Evolutionary conservation across 306 rosid species (phyloP).

Genomic region (Corylus heterophylla): DNA sequence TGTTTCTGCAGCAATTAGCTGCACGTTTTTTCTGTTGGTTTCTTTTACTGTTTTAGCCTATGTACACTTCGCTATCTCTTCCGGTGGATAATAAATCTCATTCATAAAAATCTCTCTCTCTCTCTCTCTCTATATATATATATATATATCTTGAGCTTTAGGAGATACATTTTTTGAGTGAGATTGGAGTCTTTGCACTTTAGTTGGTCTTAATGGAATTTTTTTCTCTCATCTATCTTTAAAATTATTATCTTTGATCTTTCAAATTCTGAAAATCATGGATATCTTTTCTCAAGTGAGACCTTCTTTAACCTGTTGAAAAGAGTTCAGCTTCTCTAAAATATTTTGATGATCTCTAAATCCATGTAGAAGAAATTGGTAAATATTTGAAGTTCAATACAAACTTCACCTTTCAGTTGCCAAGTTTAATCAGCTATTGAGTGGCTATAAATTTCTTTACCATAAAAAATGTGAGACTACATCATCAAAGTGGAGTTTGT

Average conservation of each 20-base stretch:
- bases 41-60: neutral
- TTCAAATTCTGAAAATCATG: too few species aligned
- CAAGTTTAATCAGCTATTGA: neutral
- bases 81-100: neutral
- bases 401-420: too few species aligned
- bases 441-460: neutral
- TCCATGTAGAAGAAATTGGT: too few species aligned
- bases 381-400: too few species aligned
- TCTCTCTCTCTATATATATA: neutral
- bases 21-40: neutral
- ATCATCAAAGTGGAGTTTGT: neutral
- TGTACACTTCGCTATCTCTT: neutral
- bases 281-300: neutral
- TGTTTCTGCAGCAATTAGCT: neutral
- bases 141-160: neutral
- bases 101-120: neutral
- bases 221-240: too few species aligned
- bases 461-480: neutral
- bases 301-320: neutral
- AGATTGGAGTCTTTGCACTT: neutral
- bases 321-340: neutral
- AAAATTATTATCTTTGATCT: too few species aligned
- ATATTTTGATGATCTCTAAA: too few species aligned
- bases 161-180: neutral
- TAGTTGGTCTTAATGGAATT: neutral